Percentiles rank a stretch among this genome's conserved stretches.
Evolutionary conservation across 192 early-diverging fungal genomes (phyloP).

Genomic region (Coemansia sp.): DNA sequence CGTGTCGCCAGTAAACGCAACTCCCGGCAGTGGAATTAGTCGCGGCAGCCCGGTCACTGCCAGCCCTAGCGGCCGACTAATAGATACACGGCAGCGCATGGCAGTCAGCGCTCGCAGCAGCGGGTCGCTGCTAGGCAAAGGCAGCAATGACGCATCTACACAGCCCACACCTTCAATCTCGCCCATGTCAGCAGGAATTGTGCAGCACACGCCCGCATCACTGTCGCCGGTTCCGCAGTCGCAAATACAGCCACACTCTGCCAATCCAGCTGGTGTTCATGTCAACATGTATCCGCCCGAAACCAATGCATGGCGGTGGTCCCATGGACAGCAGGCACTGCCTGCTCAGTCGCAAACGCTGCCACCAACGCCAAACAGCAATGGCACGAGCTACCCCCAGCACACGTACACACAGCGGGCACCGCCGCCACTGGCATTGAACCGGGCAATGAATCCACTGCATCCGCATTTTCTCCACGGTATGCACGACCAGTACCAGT

Average conservation of each 20-base stretch:
- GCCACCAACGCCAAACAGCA: slow-evolving; percentile 17
- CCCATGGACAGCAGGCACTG: slow-evolving; percentile 11
- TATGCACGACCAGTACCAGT: slow-evolving; percentile 40
- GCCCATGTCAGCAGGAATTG: slow-evolving; percentile 32
- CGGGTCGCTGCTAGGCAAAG: slow-evolving; percentile 23
- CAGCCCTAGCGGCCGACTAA: slow-evolving; percentile 28
- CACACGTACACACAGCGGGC: slow-evolving; percentile 10
- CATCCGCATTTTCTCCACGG: slow-evolving; percentile 21
- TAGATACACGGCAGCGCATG: slow-evolving; percentile 37
- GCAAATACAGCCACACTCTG: slow-evolving; percentile 18
- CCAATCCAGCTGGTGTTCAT: slow-evolving; percentile 23
- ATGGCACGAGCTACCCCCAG: slow-evolving; percentile 8
- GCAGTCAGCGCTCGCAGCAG: slow-evolving; percentile 13
- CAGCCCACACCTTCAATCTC: slow-evolving; percentile 49
- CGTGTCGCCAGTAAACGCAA: slow-evolving; percentile 7
- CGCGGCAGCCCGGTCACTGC: slow-evolving; percentile 17
- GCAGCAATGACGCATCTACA: slow-evolving; percentile 4
- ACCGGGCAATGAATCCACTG: slow-evolving; percentile 19
- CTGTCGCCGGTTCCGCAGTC: slow-evolving; percentile 38
- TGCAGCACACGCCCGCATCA: slow-evolving; percentile 44
- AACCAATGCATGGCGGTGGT: slow-evolving; percentile 35
- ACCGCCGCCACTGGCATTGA: slow-evolving; percentile 20
- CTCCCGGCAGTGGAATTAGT: slow-evolving; percentile 4
- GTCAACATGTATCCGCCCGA: slow-evolving; percentile 51
- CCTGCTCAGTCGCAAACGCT: slow-evolving; percentile 13